Conservation (phyloP, 1,139 yeast species). For the Nematodospora anomalae region DNA sequence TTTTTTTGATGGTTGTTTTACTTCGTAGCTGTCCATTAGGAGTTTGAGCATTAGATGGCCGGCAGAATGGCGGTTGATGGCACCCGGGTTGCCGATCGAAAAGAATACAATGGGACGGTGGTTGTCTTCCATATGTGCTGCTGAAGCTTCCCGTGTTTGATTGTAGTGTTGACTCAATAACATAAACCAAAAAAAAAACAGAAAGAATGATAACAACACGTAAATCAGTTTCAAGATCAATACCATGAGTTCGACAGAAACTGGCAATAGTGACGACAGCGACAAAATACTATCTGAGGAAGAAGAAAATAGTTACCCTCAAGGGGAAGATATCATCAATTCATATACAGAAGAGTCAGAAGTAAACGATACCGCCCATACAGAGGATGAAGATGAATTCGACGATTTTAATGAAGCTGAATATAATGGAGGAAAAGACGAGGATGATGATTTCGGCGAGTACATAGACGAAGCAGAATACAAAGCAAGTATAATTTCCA, state of each 20-base stretch:
- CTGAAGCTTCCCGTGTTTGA: neutral
- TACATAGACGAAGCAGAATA: slow-evolving; percentile 11
- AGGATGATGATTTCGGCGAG: slow-evolving; percentile 14
- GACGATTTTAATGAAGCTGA: slow-evolving; percentile 15
- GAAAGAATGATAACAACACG: slow-evolving; percentile 1
- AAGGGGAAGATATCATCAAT: neutral
- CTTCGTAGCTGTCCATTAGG: slow-evolving; percentile 26
- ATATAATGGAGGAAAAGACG: slow-evolving; percentile 5
- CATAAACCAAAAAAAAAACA: neutral
- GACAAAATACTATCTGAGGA: neutral
- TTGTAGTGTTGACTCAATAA: slow-evolving; percentile 1
- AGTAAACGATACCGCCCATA: neutral
- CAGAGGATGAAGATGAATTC: slow-evolving; percentile 10
- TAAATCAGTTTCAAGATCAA: neutral
- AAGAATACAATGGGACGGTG: slow-evolving; percentile 26
- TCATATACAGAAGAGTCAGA: neutral
- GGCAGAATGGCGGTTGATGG: slow-evolving; percentile 38
- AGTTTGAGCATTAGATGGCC: slow-evolving; percentile 39
- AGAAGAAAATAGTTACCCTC: neutral
- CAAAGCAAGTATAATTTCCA: slow-evolving; percentile 10
- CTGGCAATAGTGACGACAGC: neutral
- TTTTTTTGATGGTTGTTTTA: slow-evolving; percentile 23
- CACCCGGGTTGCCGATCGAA: slow-evolving; percentile 48
- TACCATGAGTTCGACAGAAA: neutral
- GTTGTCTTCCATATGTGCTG: neutral